A percentile compares a stretch with the other conserved stretches of the same genome.
Evolutionary conservation across 1,139 yeast species (phyloP).

Genomic region (Chernovozyma aurita): DNA sequence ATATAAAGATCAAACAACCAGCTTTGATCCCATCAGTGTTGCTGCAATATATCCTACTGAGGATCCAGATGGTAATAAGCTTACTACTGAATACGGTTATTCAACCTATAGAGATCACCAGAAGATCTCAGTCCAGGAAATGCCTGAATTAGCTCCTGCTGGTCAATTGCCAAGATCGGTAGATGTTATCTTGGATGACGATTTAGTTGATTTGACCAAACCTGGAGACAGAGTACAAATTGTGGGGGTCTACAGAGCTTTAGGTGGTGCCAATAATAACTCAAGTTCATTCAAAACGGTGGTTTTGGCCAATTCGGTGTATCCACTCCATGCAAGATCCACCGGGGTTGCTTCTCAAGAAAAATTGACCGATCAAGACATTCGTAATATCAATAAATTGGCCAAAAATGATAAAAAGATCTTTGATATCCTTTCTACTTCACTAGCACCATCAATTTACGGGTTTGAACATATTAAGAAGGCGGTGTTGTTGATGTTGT

Average conservation of each 20-base stretch:
- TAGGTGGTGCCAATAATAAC: constrained; percentile 74
- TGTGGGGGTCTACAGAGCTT: constrained; percentile 89
- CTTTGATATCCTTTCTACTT: constrained; percentile 75
- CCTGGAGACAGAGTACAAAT: constrained; percentile 96
- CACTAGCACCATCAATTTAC: constrained; percentile 92
- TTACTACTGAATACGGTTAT: constrained; percentile 89
- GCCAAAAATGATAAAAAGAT: constrained; percentile 57
- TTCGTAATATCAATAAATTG: constrained; percentile 79
- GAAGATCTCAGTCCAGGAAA: constrained; percentile 88
- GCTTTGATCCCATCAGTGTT: constrained; percentile 79
- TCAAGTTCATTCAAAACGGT: constrained; percentile 75
- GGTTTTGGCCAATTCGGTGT: constrained; percentile 81
- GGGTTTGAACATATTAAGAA: constrained; percentile 90
- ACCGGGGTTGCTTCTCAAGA: constrained; percentile 81
- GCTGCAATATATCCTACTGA: constrained; percentile 92
- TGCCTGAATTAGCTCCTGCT: constrained; percentile 98
- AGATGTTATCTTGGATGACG: constrained; percentile 90
- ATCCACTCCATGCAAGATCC: constrained; percentile 82
- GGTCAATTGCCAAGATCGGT: constrained; percentile 95
- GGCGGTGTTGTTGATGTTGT: constrained; percentile 83
- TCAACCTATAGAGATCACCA: constrained; percentile 94
- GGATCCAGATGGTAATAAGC: constrained; percentile 84
- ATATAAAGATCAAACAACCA: constrained; percentile 89
- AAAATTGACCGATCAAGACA: constrained; percentile 73
- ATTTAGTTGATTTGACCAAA: constrained; percentile 83